These are phyloP conservation scores for Angomonas ambiguus DNA, from an alignment of 208 protist species.

Conservation along the genomic window DNA sequence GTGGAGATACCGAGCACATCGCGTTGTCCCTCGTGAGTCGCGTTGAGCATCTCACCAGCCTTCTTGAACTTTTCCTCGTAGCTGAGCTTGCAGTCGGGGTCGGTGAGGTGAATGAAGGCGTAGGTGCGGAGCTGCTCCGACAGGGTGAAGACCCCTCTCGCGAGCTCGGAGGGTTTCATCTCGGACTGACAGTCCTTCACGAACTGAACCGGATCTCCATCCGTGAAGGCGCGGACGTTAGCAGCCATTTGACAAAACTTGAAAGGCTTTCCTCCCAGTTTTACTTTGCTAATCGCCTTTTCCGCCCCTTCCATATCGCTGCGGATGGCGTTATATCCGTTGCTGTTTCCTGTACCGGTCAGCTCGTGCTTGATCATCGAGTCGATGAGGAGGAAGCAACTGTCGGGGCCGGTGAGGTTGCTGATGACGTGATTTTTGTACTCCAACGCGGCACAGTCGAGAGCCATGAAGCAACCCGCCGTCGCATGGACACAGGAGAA, in stretches of 20 bases:
- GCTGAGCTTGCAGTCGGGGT: slow-evolving; percentile 36
- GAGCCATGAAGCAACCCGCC: slow-evolving; percentile 46
- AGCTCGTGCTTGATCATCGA: slow-evolving; percentile 59
- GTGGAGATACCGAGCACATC: slow-evolving; percentile 63
- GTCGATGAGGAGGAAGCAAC: slow-evolving; percentile 65
- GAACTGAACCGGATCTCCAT: slow-evolving; percentile 39
- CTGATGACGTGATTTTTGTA: slow-evolving; percentile 42
- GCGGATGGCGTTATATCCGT: slow-evolving; percentile 52
- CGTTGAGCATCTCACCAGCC: slow-evolving; percentile 55
- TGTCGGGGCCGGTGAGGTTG: slow-evolving; percentile 37
- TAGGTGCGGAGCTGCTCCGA: slow-evolving; percentile 56
- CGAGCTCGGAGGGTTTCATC: slow-evolving; percentile 41
- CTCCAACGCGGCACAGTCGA: slow-evolving; percentile 70
- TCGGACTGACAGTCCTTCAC: slow-evolving; percentile 43
- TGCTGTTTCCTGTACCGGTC: slow-evolving; percentile 30
- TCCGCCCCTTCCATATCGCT: slow-evolving; percentile 47
- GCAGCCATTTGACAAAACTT: slow-evolving; percentile 48
- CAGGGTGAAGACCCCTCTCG: slow-evolving; percentile 50
- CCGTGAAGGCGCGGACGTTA: slow-evolving; percentile 43
- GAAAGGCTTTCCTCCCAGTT: slow-evolving; percentile 44
- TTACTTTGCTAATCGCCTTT: slow-evolving; percentile 38
- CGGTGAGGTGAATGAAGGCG: slow-evolving; percentile 43
- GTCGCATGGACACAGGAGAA: slow-evolving; percentile 70
- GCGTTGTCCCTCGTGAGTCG: slow-evolving; percentile 46
- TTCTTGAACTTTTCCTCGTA: slow-evolving; percentile 35